Conservation (phyloP, 2,329 filamentous ascomycete genomes). For the Colletotrichum spaethianum region DNA sequence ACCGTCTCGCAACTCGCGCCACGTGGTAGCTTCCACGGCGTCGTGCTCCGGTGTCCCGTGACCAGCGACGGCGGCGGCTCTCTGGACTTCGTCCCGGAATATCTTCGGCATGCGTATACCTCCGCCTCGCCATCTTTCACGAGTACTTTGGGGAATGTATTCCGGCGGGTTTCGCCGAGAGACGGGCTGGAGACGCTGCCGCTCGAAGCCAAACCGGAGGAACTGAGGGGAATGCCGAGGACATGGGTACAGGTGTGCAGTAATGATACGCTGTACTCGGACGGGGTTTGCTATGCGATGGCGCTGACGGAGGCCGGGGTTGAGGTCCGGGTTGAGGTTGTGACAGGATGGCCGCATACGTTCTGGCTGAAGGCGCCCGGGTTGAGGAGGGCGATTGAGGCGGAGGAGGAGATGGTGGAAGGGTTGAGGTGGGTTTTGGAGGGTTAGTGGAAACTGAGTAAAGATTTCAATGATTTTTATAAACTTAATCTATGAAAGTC, state of each 20-base stretch:
- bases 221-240: slow-evolving; percentile 53
- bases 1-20: slow-evolving; percentile 55
- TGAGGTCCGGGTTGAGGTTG: slow-evolving; percentile 58
- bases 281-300: slow-evolving; percentile 65
- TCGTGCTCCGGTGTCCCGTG: slow-evolving; percentile 64
- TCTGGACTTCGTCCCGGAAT: slow-evolving; percentile 53
- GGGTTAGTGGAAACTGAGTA: background rate
- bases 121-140: slow-evolving; percentile 57
- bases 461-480: background rate
- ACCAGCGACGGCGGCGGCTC: slow-evolving; percentile 60
- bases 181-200: slow-evolving; percentile 59
- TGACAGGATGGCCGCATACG: slow-evolving; percentile 65
- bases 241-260: slow-evolving; percentile 66
- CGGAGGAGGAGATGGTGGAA: slow-evolving; percentile 58
- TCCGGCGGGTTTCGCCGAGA: slow-evolving; percentile 52
- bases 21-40: slow-evolving; percentile 52
- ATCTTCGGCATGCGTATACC: slow-evolving; percentile 55
- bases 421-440: slow-evolving; percentile 58
- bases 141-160: slow-evolving; percentile 50
- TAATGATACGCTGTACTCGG: slow-evolving; percentile 66
- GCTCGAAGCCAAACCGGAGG: slow-evolving; percentile 52
- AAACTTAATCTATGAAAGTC: background rate
- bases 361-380: slow-evolving; percentile 65
- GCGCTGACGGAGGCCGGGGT: slow-evolving; percentile 55
- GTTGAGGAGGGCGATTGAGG: slow-evolving; percentile 56